A percentile compares a stretch with the other conserved stretches of the same genome.
Evolutionary conservation across 2,329 filamentous ascomycete species (phyloP).

Genomic region (Ascochyta koolunga): DNA sequence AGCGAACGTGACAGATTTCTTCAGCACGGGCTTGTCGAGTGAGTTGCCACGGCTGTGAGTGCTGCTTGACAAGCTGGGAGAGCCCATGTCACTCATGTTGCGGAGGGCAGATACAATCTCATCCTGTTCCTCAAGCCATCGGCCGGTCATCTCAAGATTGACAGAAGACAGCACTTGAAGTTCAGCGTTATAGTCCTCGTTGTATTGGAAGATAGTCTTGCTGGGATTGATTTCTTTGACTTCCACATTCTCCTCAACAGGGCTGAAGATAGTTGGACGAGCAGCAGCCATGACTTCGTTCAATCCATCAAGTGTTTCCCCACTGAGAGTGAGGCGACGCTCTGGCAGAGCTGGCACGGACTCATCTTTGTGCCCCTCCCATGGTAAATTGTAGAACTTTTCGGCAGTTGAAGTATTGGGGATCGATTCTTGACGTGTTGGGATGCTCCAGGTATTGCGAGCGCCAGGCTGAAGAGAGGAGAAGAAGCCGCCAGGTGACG

Average conservation of each 20-base stretch:
- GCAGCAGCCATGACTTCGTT: constrained; percentile 40
- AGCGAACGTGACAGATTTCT: constrained; percentile 80
- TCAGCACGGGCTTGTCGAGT: constrained; percentile 53
- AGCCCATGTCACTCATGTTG: constrained; percentile 55
- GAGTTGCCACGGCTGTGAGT: constrained; percentile 45
- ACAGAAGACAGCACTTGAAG: constrained; percentile 72
- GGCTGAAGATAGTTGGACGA: constrained; percentile 38
- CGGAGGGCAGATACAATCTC: constrained; percentile 73
- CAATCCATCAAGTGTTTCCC: constrained; percentile 44
- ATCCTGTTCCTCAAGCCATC: constrained; percentile 85
- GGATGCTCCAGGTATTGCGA: constrained; percentile 80
- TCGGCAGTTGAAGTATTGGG: constrained; percentile 92
- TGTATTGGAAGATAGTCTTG: constrained; percentile 73
- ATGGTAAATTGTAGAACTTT: constrained; percentile 86
- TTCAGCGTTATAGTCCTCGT: constrained; percentile 75
- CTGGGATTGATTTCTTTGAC: constrained; percentile 64
- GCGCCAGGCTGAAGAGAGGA: constrained; percentile 77
- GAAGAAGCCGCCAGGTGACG: constrained; percentile 91
- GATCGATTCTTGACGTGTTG: constrained; percentile 51
- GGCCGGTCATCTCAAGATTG: constrained; percentile 82
- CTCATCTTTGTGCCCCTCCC: constrained; percentile 53
- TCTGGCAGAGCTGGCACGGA: constrained; percentile 24
- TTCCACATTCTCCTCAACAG: constrained; percentile 50
- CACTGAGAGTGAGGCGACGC: constrained; percentile 35
- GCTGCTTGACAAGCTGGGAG: constrained; percentile 48